Evolutionary conservation across 2,329 filamentous ascomycete species (phyloP).

Genomic region (Clonostachys chloroleuca): DNA sequence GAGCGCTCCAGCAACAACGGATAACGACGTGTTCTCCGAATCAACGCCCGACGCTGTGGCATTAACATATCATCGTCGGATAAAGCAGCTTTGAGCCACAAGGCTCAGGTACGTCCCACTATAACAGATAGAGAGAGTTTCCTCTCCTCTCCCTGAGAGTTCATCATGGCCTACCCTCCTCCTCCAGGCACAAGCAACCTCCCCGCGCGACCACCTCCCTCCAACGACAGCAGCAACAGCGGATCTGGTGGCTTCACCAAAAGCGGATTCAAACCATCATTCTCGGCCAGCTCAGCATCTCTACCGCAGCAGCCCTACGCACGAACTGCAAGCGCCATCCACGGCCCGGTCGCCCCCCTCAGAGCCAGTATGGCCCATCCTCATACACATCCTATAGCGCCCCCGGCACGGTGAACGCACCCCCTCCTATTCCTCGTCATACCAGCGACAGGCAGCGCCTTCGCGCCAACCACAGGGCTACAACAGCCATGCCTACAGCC

Average conservation of each 20-base stretch:
- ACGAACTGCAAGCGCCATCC: constrained; percentile 9
- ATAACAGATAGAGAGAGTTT: constrained; percentile 3
- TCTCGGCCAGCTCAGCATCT: constrained; percentile 30
- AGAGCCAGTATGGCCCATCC: constrained; percentile 34
- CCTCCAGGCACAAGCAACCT: constrained; percentile 69
- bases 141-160: constrained; percentile 25
- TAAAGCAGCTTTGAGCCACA: neutral
- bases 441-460: neutral
- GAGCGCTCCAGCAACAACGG: no score
- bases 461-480: constrained; percentile 16
- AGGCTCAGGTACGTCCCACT: neutral
- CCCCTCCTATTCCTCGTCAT: constrained; percentile 14
- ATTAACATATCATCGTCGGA: no score
- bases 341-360: constrained; percentile 25
- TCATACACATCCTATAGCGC: constrained; percentile 11
- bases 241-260: constrained; percentile 2
- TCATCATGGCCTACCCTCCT: constrained; percentile 83
- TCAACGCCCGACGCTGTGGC: no score
- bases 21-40: no score
- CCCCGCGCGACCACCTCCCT: constrained; percentile 71
- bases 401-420: constrained; percentile 4
- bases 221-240: constrained; percentile 15
- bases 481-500: constrained; percentile 28
- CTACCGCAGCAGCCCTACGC: constrained; percentile 2
- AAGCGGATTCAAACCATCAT: constrained; percentile 42